A percentile compares a stretch with the other conserved stretches of the same genome.
These are phyloP conservation scores for Phoma sp. DNA, from an alignment of 2,329 filamentous ascomycete species.

Conservation along the genomic window DNA sequence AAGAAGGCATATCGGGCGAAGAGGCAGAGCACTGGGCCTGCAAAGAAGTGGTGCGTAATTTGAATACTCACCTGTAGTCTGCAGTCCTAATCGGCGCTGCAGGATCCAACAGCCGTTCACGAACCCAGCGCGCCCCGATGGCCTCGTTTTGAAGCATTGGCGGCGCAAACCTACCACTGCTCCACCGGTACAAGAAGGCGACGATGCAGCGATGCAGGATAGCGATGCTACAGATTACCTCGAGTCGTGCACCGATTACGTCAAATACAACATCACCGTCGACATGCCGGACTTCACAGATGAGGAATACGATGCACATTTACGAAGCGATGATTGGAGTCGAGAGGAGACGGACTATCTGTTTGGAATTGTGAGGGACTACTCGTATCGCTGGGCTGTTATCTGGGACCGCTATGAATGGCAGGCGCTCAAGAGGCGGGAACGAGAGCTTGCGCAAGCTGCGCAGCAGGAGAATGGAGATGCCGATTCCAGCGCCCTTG, in stretches of 20 bases:
- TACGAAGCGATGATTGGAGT: constrained; percentile 82
- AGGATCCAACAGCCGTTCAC: constrained; percentile 65
- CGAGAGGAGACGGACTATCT: constrained; percentile 95
- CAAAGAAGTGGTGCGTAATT: constrained; percentile 46
- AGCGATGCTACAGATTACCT: constrained; percentile 47
- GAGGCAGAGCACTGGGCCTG: constrained; percentile 48
- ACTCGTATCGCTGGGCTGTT: constrained; percentile 87
- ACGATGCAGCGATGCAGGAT: constrained; percentile 43
- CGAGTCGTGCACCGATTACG: constrained; percentile 68
- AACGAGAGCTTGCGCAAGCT: constrained; percentile 27
- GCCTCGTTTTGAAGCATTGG: constrained; percentile 81
- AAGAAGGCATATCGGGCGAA: constrained; percentile 51
- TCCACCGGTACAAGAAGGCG: constrained; percentile 38
- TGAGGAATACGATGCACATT: constrained; percentile 79
- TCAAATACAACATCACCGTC: constrained; percentile 86
- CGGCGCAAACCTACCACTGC: constrained; percentile 63
- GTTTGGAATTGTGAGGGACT: constrained; percentile 75
- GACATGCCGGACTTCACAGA: constrained; percentile 83
- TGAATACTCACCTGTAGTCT: no score
- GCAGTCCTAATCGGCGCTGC: not conserved
- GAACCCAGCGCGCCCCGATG: constrained; percentile 79
- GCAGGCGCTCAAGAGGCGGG: constrained; percentile 49
- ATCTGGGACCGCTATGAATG: constrained; percentile 94
- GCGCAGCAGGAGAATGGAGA: constrained; percentile 27
- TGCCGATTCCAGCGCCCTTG: constrained; percentile 31